Percentiles rank a stretch among this genome's conserved stretches.
Evolutionary conservation across 129 eudicot genomes (phyloP).

Genomic region (Chrysanthemum seticuspe): DNA sequence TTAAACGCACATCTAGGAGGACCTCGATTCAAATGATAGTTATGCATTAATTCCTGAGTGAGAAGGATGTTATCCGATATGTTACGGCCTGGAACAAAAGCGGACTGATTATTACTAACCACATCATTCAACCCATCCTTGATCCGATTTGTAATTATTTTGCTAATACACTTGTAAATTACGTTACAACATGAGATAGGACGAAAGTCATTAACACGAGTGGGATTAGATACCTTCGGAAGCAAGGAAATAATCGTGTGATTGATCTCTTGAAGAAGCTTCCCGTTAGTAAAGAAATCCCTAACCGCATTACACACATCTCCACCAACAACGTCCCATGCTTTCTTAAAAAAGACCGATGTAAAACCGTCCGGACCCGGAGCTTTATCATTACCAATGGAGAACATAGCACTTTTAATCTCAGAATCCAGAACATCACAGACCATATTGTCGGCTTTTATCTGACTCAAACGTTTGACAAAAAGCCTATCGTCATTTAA

Average conservation of each 20-base stretch:
- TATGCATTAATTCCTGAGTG: no score
- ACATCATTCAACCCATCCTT: neutral
- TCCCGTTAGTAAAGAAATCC: neutral
- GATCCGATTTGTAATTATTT: no score
- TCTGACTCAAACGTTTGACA: no score
- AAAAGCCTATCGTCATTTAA: no score
- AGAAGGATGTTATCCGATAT: neutral
- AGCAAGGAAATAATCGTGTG: neutral
- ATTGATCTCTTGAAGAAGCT: neutral
- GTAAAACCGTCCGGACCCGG: no score
- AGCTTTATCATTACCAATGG: no score
- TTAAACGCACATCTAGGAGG: no score
- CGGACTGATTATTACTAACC: neutral
- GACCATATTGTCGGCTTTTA: no score
- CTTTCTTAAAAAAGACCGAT: neutral
- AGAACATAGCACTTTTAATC: no score
- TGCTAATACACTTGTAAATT: no score
- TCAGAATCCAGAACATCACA: no score
- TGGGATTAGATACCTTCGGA: neutral
- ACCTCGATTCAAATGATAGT: no score
- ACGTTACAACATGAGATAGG: neutral
- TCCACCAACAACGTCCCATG: neutral
- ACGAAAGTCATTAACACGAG: neutral
- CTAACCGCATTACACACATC: neutral
- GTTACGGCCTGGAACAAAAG: neutral